phyloP scores from a whole-genome alignment of 2,329 filamentous ascomycete genomes.

The Colletotrichum gloeosporioides region DNA sequence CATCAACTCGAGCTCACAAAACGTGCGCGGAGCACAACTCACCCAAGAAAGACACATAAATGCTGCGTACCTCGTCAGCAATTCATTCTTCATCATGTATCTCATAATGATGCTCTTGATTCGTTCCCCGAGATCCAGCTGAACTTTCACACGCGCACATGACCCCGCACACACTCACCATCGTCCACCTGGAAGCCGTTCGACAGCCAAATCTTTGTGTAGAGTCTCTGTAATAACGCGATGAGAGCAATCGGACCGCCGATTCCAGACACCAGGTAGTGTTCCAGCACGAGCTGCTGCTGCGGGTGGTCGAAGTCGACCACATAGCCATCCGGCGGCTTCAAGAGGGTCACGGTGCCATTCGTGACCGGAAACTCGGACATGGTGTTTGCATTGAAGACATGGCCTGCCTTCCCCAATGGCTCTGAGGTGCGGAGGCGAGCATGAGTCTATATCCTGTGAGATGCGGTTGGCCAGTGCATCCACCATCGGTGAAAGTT shows the following conservation, averaged over 20 bases:
- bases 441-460: background rate
- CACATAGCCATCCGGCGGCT: conserved; percentile 25
- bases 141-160: background rate
- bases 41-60: conserved; percentile 24
- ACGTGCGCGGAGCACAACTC: background rate
- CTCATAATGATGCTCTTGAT: background rate
- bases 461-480: background rate
- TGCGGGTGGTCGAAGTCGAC: conserved; percentile 30
- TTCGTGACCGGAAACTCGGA: conserved; percentile 1
- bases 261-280: conserved; percentile 26
- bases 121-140: background rate
- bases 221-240: conserved; percentile 24
- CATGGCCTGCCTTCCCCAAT: background rate
- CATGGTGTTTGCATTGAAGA: background rate
- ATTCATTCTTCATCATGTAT: background rate
- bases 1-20: background rate
- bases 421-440: background rate
- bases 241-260: conserved; percentile 20
- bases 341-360: background rate
- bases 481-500: background rate
- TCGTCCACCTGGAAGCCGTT: conserved; percentile 27
- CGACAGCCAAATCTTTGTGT: conserved; percentile 31
- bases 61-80: background rate
- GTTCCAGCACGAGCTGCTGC: conserved; percentile 22
- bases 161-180: conserved; percentile 13